A percentile compares a stretch with the other conserved stretches of the same genome.
These are phyloP conservation scores for Metschnikowia koreensis DNA, from an alignment of 805 yeast genomes.

Conservation along the genomic window DNA sequence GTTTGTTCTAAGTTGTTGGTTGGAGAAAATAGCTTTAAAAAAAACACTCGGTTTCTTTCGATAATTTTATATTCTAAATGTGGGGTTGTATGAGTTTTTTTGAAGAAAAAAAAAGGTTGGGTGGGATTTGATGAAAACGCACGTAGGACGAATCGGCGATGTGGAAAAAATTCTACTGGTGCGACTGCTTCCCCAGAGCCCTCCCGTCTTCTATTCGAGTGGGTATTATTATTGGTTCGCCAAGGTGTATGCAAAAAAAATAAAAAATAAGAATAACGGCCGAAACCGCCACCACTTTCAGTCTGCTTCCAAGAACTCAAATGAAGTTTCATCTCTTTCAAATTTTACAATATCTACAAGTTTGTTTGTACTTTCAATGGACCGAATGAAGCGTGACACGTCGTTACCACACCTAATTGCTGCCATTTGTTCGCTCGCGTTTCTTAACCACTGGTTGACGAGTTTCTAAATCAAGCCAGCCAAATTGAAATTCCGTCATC, in stretches of 20 bases:
- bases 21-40: not conserved
- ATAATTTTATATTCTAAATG: not conserved
- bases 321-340: too few relatives aligned
- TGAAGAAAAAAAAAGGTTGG: not conserved
- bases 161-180: conserved; percentile 11
- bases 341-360: too few relatives aligned
- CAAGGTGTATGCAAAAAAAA: not conserved
- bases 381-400: too few relatives aligned
- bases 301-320: not conserved
- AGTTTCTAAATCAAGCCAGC: too few relatives aligned
- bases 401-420: too few relatives aligned
- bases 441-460: too few relatives aligned
- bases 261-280: too few relatives aligned
- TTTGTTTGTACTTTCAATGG: too few relatives aligned
- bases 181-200: conserved; percentile 1
- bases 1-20: not conserved
- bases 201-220: not conserved
- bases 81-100: not conserved
- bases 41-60: not conserved
- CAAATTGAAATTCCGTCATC: too few relatives aligned
- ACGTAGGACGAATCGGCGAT: conserved; percentile 1
- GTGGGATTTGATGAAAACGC: not conserved
- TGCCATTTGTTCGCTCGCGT: too few relatives aligned
- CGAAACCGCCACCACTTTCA: not conserved
- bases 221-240: not conserved